A percentile compares a stretch with the other conserved stretches of the same genome.
Evolutionary conservation across 176 grass and related monocot species (phyloP).

Genomic region (Saccharum spontaneum): DNA sequence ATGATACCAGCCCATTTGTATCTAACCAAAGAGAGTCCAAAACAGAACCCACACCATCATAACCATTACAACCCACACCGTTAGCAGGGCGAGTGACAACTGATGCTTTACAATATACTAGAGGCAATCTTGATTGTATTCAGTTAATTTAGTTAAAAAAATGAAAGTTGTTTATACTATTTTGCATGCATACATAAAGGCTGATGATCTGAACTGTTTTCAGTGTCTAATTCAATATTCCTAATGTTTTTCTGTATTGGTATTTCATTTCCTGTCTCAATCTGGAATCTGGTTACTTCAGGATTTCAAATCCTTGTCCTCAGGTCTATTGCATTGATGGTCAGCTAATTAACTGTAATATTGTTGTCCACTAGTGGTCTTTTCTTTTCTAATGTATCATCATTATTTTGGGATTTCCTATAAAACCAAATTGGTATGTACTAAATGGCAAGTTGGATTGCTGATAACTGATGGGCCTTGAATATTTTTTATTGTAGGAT

Average conservation of each 20-base stretch:
- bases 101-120: neutral
- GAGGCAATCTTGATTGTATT: neutral
- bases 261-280: neutral
- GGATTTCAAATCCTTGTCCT: neutral
- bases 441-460: neutral
- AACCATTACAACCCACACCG: no score
- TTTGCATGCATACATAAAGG: neutral
- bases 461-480: slow-evolving; percentile 22
- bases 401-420: neutral
- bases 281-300: neutral
- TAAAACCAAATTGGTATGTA: neutral
- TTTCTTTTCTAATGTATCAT: neutral
- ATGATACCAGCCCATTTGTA: no score
- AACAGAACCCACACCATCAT: no score
- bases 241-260: neutral
- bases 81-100: no score
- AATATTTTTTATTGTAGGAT: slow-evolving; percentile 60
- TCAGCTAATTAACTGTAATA: neutral
- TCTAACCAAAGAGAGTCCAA: no score
- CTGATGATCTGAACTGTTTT: slow-evolving; percentile 11
- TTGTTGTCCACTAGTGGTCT: neutral
- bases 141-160: neutral
- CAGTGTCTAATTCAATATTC: neutral
- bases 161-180: neutral
- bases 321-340: neutral